These are phyloP conservation scores for Umbelopsis isabellina DNA, from an alignment of 192 early-diverging fungal species.

Conservation along the genomic window DNA sequence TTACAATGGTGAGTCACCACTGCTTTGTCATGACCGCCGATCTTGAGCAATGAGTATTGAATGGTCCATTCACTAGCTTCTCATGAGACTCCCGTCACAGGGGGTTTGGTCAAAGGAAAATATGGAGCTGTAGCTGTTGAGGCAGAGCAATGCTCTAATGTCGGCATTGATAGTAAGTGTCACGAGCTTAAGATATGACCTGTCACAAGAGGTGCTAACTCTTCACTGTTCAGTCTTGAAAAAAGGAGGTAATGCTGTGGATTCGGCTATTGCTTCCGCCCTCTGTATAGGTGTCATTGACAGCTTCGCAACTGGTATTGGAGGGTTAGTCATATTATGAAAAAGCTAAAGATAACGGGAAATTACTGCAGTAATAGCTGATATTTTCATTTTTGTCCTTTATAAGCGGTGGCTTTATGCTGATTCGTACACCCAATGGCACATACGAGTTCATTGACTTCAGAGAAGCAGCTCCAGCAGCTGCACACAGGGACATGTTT, in stretches of 20 bases:
- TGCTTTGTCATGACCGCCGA: too few species aligned
- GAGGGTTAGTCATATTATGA: conserved; percentile 50
- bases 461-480: conserved; percentile 81
- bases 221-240: conserved; percentile 57
- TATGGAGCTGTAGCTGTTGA: conserved; percentile 74
- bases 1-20: background rate
- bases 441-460: conserved; percentile 81
- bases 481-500: conserved; percentile 82
- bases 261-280: conserved; percentile 84
- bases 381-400: conserved; percentile 21
- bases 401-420: conserved; percentile 88
- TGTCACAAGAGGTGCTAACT: background rate
- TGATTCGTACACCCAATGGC: conserved; percentile 66
- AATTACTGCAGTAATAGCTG: background rate
- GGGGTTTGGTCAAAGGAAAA: conserved; percentile 43
- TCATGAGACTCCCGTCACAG: too few species aligned
- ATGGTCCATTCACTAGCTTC: too few species aligned
- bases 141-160: conserved; percentile 66
- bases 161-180: conserved; percentile 61
- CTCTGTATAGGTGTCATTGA: conserved; percentile 91
- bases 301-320: conserved; percentile 87
- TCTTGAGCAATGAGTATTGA: too few species aligned
- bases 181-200: background rate
- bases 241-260: conserved; percentile 87
- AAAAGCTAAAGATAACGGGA: background rate